A percentile compares a stretch with the other conserved stretches of the same genome.
Conservation (phyloP, 2,329 filamentous ascomycete genomes). For the Shiraia bambusicola region DNA sequence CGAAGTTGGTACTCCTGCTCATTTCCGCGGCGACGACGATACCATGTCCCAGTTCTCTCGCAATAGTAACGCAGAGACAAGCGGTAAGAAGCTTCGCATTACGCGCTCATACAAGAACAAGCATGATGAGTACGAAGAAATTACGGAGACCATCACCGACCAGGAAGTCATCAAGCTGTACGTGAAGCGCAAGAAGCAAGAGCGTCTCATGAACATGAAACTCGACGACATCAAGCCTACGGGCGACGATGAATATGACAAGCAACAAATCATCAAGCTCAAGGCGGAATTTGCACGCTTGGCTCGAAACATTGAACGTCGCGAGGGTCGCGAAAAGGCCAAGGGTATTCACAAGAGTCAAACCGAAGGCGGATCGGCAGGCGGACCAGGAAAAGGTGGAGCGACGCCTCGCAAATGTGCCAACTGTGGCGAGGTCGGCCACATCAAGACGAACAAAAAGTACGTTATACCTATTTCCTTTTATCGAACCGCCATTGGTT, state of each 20-base stretch:
- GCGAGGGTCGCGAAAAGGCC: conserved; percentile 85
- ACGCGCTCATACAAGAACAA: conserved; percentile 65
- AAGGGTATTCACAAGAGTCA: conserved; percentile 60
- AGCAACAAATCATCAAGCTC: conserved; percentile 62
- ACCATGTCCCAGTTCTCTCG: conserved; percentile 58
- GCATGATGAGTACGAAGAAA: conserved; percentile 61
- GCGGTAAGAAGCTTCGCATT: conserved; percentile 71
- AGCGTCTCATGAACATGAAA: conserved; percentile 72
- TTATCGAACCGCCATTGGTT: not conserved
- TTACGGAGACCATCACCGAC: conserved; percentile 56
- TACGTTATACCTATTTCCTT: conserved; percentile 40
- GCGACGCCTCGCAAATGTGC: conserved; percentile 82
- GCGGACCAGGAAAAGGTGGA: conserved; percentile 48
- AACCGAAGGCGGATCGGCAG: conserved; percentile 50
- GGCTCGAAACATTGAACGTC: conserved; percentile 86
- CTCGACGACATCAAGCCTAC: conserved; percentile 65
- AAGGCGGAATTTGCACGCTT: conserved; percentile 78
- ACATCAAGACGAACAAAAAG: conserved; percentile 99
- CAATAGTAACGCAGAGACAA: conserved; percentile 59
- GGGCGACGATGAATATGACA: conserved; percentile 66
- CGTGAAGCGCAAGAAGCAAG: conserved; percentile 71
- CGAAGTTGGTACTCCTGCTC: conserved; percentile 62
- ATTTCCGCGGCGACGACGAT: conserved; percentile 65
- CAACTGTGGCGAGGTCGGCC: conserved; percentile 93
- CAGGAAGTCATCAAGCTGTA: conserved; percentile 88